Evolutionary conservation across 164 flowering plant species (phyloP).

Genomic region (Tetrastigma voinierianum): DNA sequence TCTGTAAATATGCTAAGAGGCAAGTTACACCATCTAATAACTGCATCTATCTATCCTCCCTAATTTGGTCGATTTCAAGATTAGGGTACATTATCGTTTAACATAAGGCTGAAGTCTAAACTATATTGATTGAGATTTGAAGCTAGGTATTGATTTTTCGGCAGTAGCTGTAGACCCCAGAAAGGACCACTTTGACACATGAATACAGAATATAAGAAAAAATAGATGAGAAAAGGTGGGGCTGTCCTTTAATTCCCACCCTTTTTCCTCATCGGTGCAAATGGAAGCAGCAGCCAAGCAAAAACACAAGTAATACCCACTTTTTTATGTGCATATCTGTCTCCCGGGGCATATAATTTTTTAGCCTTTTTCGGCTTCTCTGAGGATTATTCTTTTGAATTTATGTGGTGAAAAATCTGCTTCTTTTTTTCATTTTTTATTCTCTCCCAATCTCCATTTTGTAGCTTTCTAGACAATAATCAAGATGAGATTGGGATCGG

Average conservation of each 20-base stretch:
- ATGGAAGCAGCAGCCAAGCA: conserved; percentile 13
- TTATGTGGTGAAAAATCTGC: neutral
- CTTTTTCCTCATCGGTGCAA: conserved; percentile 5
- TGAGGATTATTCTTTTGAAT: neutral
- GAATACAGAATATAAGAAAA: neutral
- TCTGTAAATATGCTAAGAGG: conserved; percentile 32
- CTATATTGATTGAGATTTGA: too few relatives aligned
- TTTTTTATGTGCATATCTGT: conserved; percentile 12
- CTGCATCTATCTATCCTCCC: too few relatives aligned
- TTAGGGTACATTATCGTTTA: too few relatives aligned
- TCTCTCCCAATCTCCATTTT: neutral
- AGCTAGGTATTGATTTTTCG: neutral
- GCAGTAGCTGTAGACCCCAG: neutral
- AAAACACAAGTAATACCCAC: conserved; percentile 7
- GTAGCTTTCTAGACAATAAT: neutral
- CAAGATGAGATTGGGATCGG: too few relatives aligned
- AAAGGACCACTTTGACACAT: neutral
- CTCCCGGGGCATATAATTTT: neutral
- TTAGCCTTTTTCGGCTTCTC: conserved; percentile 20
- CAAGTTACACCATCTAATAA: too few relatives aligned
- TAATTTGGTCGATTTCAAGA: too few relatives aligned
- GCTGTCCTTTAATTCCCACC: conserved; percentile 13
- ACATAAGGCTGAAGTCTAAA: too few relatives aligned
- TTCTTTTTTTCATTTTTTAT: too few relatives aligned
- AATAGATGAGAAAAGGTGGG: conserved; percentile 6